Base-by-base conservation (phyloP, 2,329 filamentous ascomycete genomes). In the Fusarium setosum region DNA sequence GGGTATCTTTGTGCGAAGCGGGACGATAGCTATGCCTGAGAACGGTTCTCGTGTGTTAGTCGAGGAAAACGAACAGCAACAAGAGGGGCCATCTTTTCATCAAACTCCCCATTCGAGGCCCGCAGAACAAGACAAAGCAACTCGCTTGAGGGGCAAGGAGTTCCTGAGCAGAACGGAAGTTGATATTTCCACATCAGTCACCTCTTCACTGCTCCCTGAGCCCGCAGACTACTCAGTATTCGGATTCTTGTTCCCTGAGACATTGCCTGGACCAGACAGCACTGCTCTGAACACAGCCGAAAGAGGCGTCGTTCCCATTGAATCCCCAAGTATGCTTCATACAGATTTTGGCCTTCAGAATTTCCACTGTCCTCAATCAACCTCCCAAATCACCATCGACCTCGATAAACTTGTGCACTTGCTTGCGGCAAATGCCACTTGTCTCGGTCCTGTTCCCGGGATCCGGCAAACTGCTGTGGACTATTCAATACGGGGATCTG, bases 381-480 rank as follows among this genome's bases (percentile, higher is more conserved):
- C 21, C 12, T 37, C 40, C 5, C 29, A 29, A 18, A 37, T 54
- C 21, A 13, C 41, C 2, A 37, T 54, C 12, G 40, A 54, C 8
- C 23, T 54, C 24, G 38, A 54, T 5, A 37, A 31, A 11, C 40
- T 54, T 8, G 51, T 54, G 12, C 4, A 37, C 2, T 11, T 37
- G 5, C 40, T 54, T 2, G 51, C 51, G 5, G 31, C n/a, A 10
- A 54, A 17, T 35, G 51, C 51, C 10, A 37, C 18, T n/a, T 54
- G 51, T n/a, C 31, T 54, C 3, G 51, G 51, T 6, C 51, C 51
- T 13, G 51, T 20, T 10, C 51, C 51, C 6, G 51, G 51, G 4
- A 54, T 54, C 9, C 23, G 51, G 21, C 10, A 44, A 37, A n/a
- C 11, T 37, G 29, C 40, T 13, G 40, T 54, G 12, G 38, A 54